Conservation (phyloP, 495 filamentous ascomycete species). For the Parathielavia hyrcaniae region DNA sequence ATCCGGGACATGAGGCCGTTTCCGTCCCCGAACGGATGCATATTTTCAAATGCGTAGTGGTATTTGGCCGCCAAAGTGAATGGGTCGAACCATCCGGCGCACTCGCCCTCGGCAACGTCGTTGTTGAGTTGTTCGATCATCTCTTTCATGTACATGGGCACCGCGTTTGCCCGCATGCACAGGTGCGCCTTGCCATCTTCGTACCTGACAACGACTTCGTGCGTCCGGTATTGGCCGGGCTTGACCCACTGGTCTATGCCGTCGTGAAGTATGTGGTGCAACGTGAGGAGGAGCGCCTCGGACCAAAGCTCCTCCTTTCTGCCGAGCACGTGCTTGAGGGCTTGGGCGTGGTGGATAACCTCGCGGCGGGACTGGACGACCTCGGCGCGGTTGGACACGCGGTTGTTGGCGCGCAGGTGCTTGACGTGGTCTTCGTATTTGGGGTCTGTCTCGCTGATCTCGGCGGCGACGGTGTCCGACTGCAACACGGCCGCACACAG, state of each 20-base stretch:
- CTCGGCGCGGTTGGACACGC: not conserved
- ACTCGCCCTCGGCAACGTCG: slow-evolving; percentile 14
- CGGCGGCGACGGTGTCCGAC: slow-evolving; percentile 3
- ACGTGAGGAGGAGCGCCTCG: slow-evolving; percentile 31
- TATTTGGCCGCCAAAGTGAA: slow-evolving; percentile 30
- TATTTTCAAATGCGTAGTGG: not conserved
- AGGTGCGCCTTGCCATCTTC: slow-evolving; percentile 26
- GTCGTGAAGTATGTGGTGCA: slow-evolving; percentile 29
- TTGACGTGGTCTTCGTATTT: slow-evolving; percentile 21
- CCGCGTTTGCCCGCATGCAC: slow-evolving; percentile 22
- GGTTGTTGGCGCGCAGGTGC: not conserved
- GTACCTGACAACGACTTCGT: slow-evolving; percentile 24
- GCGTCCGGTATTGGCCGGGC: slow-evolving; percentile 21
- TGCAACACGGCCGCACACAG: slow-evolving; percentile 19
- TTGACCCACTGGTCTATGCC: slow-evolving; percentile 18
- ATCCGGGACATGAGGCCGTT: slow-evolving; percentile 1
- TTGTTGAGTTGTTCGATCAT: slow-evolving; percentile 28
- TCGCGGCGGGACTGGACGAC: slow-evolving; percentile 27
- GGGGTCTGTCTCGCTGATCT: not conserved
- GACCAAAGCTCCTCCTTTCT: slow-evolving; percentile 19
- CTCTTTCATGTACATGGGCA: slow-evolving; percentile 32
- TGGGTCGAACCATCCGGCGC: slow-evolving; percentile 21
- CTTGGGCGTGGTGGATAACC: slow-evolving; percentile 35
- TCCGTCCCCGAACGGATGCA: slow-evolving; percentile 5
- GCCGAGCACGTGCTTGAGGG: slow-evolving; percentile 27